Evolutionary conservation across 2,329 filamentous ascomycete genomes (phyloP), one percentile per base, ranked within the genome.

Genomic region (Helminthosporium solani): DNA sequence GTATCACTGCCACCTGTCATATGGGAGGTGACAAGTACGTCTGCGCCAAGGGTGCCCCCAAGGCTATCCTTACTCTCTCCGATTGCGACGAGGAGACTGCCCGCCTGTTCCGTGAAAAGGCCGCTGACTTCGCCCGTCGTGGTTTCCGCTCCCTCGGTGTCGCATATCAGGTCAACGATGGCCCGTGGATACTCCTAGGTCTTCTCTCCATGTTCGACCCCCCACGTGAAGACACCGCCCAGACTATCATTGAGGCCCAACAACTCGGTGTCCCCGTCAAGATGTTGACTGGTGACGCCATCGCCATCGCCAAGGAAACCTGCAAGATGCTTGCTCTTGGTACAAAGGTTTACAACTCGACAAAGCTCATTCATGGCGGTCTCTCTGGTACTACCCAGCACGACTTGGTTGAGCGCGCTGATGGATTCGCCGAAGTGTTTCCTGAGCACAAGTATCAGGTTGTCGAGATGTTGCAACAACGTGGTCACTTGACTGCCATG

Each of bases 131-230:
- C 70, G 86, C 86, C 67, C 82, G 83, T 60, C 83, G 86, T 78
- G 86, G 86, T 74, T 90, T 90, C 82, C 84, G 86, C 67, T 88
- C 86, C 45, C 83, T 90, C 53, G 86, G 86, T 78, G 86, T 90
- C 55, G 86, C 85, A 40, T 85, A 86, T 72, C 85, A 88, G 79
- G 86, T 87, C 77, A 86, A 86, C 71, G 80, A 87, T 61, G 84
- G 83, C 70, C 81, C 78, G 66, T 87, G 86, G 86, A 79, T 85
- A 63, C 77, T 90, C 52, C 81, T 88, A 49, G 86, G 86, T 70
- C 84, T 89, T 76, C 79, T 89, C 70, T 86, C 86, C 64, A 87
- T 89, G 83, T 89, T 89, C 75, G 86, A 89, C 70, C 86, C 86
- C 65, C 86, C 86, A 52, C 85, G 86, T 77, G 85, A 87, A 63